A percentile compares a stretch with the other conserved stretches of the same genome.
These are phyloP conservation scores for Aspergillus ochraceoroseus DNA, from an alignment of 2,329 filamentous ascomycete genomes.

Conservation along the genomic window DNA sequence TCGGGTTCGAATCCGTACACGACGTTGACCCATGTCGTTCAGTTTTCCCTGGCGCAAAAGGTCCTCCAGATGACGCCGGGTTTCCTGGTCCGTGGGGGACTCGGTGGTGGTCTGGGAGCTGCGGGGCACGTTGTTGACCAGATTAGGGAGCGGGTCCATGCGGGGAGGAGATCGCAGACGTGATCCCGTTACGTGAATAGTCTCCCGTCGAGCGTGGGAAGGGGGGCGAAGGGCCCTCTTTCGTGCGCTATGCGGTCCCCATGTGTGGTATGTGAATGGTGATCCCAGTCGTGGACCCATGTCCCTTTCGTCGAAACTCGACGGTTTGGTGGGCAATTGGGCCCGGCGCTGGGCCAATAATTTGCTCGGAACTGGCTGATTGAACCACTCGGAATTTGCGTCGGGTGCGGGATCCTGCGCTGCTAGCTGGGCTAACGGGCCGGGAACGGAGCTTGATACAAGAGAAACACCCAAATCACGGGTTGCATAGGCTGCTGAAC, in stretches of 20 bases:
- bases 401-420: conserved; percentile 26
- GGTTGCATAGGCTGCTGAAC: conserved; percentile 38
- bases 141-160: conserved; percentile 51
- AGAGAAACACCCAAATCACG: conserved; percentile 46
- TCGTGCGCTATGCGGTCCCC: conserved; percentile 43
- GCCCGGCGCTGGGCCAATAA: conserved; percentile 7
- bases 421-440: conserved; percentile 34
- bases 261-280: conserved; percentile 48
- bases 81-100: conserved; percentile 54
- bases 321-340: conserved; percentile 15
- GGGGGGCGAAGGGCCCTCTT: conserved; percentile 26
- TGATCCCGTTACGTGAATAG: conserved; percentile 43
- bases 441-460: conserved; percentile 39
- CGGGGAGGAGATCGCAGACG: conserved; percentile 51
- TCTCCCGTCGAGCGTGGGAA: conserved; percentile 38
- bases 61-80: conserved; percentile 52
- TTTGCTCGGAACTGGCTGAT: conserved; percentile 28
- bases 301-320: conserved; percentile 19
- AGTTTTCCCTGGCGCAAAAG: conserved; percentile 36
- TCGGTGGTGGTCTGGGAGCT: conserved; percentile 39
- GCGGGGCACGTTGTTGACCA: conserved; percentile 40
- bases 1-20: conserved; percentile 56
- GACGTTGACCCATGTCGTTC: conserved; percentile 50
- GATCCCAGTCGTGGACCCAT: conserved; percentile 45
- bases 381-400: conserved; percentile 35